Percentiles rank a stretch among this genome's conserved stretches.
phyloP scores from a whole-genome alignment of 2,329 filamentous ascomycete species.

The Calonectria pauciramosa region DNA sequence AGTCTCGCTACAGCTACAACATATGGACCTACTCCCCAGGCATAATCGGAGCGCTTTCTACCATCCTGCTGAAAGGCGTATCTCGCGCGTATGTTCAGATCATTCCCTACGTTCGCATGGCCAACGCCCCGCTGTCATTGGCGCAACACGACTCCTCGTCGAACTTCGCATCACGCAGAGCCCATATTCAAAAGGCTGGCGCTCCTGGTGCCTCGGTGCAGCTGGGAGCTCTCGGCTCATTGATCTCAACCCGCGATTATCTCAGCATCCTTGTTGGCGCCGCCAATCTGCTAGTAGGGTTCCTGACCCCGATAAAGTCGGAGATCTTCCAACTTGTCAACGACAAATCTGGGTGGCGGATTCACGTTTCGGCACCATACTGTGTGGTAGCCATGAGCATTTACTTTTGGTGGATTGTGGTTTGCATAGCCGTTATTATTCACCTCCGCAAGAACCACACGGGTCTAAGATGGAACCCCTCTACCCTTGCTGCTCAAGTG shows the following conservation, averaged over 20 bases:
- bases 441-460: neutral
- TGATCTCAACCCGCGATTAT: neutral
- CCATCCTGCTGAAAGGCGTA: neutral
- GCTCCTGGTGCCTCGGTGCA: neutral
- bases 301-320: neutral
- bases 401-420: neutral
- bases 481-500: neutral
- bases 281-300: neutral
- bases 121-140: neutral
- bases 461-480: neutral
- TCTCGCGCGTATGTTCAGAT: neutral
- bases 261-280: neutral
- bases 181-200: neutral
- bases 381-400: neutral
- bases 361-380: neutral
- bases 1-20: neutral
- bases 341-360: neutral
- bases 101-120: neutral
- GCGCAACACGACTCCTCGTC: neutral
- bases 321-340: neutral
- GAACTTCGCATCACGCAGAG: neutral
- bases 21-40: neutral
- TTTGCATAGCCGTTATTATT: neutral
- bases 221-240: neutral
- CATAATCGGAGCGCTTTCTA: neutral